phyloP scores from a whole-genome alignment of 192 early-diverging fungal species.

The Helicostylum pulchrum region DNA sequence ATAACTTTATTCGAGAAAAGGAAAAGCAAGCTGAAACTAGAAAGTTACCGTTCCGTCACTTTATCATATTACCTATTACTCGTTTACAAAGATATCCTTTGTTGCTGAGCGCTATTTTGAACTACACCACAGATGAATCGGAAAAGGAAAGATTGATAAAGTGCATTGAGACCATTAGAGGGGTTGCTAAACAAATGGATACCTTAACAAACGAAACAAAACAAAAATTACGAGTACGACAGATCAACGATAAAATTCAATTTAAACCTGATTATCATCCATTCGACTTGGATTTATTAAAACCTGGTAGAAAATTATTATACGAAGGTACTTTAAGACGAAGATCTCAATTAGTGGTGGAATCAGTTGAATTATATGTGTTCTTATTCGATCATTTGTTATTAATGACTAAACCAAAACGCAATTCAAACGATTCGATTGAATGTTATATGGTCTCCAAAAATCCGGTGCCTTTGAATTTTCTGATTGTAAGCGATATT shows the following conservation, averaged over 20 bases:
- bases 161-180: constrained; percentile 1
- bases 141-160: constrained; percentile 61
- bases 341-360: constrained; percentile 28
- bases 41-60: constrained; percentile 33
- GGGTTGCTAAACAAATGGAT: constrained; percentile 23
- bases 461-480: constrained; percentile 76
- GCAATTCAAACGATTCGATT: constrained; percentile 6
- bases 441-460: constrained; percentile 59
- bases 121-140: constrained; percentile 73
- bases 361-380: constrained; percentile 66
- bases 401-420: constrained; percentile 67
- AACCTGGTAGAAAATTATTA: constrained; percentile 66
- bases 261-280: not conserved
- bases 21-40: constrained; percentile 42
- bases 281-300: constrained; percentile 57
- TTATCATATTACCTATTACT: constrained; percentile 74
- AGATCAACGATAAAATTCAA: constrained; percentile 23
- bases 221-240: not conserved
- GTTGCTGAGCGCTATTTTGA: constrained; percentile 74
- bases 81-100: constrained; percentile 83
- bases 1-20: constrained; percentile 68
- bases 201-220: not conserved
- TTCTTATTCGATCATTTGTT: constrained; percentile 89
- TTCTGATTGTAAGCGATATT: constrained; percentile 39
- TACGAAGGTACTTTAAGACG: constrained; percentile 73